Base-by-base conservation (phyloP, 2,329 filamentous ascomycete species). In the Neonectria coccinea region DNA sequence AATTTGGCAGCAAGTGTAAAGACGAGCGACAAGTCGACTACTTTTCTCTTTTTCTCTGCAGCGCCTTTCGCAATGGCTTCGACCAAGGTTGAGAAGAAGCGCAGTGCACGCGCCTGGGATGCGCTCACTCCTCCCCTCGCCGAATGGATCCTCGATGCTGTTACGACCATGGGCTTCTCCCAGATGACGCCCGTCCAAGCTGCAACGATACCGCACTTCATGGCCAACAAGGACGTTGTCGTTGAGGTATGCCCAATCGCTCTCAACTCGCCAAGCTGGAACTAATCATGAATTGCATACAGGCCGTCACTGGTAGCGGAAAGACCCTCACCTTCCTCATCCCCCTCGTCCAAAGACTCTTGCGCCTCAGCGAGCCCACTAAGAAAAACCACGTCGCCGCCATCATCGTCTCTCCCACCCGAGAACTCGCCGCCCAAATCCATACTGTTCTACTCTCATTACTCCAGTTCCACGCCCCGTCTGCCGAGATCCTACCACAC, bases 111-210 rank as follows among this genome's bases (percentile, higher is more conserved):
- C 69, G 83, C 83, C 47, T 83, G 81, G 81, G 75, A 76, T 56
- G 70, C 73, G 6, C 76, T 83, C 29, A 77, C 75, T 9, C 79
- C 81, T 14, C 74, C 77, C 4, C 74, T 83, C n/a, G 74, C 79
- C 33, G 75, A 78, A 88, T 98, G 94, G 93, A 89, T 96, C 61
- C 83, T 96, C 58, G 92, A 97, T 70, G 94, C 93, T 64, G 89
- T 97, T 53, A 85, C 89, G 54, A 88, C 90, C 68, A 95, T 96
- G 90, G 93, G 93, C 65, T 97, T 97, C 79, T 83, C 85, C 67
- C 90, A 91, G 77, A 94, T 96, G 86, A 97, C 94, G 4, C 95
- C 95, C 1, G 94, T 97, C n/a, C 95, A 98, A 81, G 93, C 94
- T 48, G 95, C 93, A 64, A 91, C 93, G 5, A 91, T 97, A 70